These are phyloP conservation scores for Misopates orontium DNA, from an alignment of 257 asterid genomes.

Conservation along the genomic window DNA sequence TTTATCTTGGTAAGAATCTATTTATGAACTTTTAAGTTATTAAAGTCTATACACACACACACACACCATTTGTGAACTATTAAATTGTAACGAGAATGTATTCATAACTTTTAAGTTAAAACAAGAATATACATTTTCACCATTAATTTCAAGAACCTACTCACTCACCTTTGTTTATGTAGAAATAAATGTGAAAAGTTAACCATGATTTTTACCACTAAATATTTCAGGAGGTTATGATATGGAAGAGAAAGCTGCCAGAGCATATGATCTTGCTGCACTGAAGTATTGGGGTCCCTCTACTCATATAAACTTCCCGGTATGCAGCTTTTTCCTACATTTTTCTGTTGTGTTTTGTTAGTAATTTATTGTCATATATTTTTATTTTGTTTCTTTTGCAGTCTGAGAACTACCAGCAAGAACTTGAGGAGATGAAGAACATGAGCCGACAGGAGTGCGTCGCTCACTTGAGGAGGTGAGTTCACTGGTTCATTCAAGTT, in stretches of 20 bases:
- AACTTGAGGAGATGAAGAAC: slow-evolving; percentile 84
- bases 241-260: slow-evolving; percentile 97
- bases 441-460: slow-evolving; percentile 90
- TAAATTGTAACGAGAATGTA: too few species aligned
- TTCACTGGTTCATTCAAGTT: neutral
- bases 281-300: slow-evolving; percentile 96
- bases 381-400: slow-evolving; percentile 22
- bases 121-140: too few species aligned
- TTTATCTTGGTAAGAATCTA: slow-evolving; percentile 76
- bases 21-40: neutral
- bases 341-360: neutral
- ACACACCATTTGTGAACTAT: too few species aligned
- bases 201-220: too few species aligned
- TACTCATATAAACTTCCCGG: slow-evolving; percentile 74
- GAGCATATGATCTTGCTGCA: slow-evolving; percentile 95
- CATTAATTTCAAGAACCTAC: too few species aligned
- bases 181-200: too few species aligned
- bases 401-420: slow-evolving; percentile 78
- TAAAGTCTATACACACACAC: too few species aligned
- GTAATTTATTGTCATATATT: neutral
- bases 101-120: too few species aligned
- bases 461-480: slow-evolving; percentile 82
- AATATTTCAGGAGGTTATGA: slow-evolving; percentile 85
- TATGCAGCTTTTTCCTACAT: slow-evolving; percentile 21
- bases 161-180: too few species aligned